phyloP scores from a whole-genome alignment of 2,329 filamentous ascomycete genomes.

The Cladosporium halotolerans region DNA sequence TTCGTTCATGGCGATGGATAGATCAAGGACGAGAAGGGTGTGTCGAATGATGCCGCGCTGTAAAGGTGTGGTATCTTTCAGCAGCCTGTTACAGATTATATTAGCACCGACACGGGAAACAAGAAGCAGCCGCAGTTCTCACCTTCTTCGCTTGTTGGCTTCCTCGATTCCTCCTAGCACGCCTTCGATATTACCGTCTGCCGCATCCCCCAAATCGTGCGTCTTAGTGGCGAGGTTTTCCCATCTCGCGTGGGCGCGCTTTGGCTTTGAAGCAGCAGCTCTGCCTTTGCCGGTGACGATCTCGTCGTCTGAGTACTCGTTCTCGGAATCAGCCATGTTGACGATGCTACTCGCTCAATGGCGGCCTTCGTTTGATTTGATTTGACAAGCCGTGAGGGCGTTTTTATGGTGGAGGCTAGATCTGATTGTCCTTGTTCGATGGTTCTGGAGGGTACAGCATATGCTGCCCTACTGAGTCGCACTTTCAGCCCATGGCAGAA shows the following conservation, averaged over 20 bases:
- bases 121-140: background rate
- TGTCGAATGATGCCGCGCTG: slow-evolving; percentile 98
- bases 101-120: slow-evolving; percentile 20
- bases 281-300: slow-evolving; percentile 16
- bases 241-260: slow-evolving; percentile 29
- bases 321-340: slow-evolving; percentile 28
- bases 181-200: slow-evolving; percentile 28
- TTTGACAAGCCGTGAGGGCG: background rate
- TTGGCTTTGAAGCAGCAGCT: slow-evolving; percentile 22
- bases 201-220: slow-evolving; percentile 30
- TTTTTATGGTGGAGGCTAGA: no score
- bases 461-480: background rate
- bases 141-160: slow-evolving; percentile 31
- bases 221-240: slow-evolving; percentile 27
- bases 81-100: slow-evolving; percentile 48
- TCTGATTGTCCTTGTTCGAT: background rate
- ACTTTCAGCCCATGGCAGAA: slow-evolving; percentile 1
- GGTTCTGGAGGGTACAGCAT: background rate
- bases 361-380: no score
- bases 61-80: slow-evolving; percentile 89
- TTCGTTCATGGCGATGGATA: slow-evolving; percentile 88
- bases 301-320: slow-evolving; percentile 24
- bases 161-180: slow-evolving; percentile 33
- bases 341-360: background rate
- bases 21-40: slow-evolving; percentile 81